Conservation (phyloP, 495 filamentous ascomycete species). For the Neurospora sp. region DNA sequence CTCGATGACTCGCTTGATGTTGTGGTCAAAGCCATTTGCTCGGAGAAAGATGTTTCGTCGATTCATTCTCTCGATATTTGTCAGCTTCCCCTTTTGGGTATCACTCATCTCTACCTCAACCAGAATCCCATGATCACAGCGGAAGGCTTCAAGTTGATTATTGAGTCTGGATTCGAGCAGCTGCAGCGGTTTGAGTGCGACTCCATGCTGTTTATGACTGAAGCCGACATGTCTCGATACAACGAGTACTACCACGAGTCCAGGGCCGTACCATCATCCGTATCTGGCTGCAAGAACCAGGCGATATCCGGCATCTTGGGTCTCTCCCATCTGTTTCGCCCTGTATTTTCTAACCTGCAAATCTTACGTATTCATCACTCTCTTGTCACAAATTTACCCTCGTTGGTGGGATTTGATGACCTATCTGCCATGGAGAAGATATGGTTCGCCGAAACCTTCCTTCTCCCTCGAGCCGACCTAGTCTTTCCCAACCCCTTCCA, state of each 20-base stretch:
- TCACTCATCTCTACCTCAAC: slow-evolving; percentile 36
- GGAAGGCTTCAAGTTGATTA: slow-evolving; percentile 23
- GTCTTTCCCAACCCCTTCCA: slow-evolving; percentile 31
- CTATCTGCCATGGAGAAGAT: slow-evolving; percentile 13
- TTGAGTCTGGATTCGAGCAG: slow-evolving; percentile 19
- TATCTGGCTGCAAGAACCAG: not conserved
- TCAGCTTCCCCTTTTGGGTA: slow-evolving; percentile 8
- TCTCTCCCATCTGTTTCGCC: slow-evolving; percentile 32
- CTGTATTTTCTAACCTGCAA: slow-evolving; percentile 33
- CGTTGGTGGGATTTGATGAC: slow-evolving; percentile 13
- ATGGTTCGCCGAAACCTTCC: slow-evolving; percentile 28
- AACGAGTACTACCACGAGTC: not conserved
- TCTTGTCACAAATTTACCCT: slow-evolving; percentile 33
- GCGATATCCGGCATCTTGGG: slow-evolving; percentile 25
- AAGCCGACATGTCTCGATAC: not conserved
- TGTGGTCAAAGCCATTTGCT: not conserved
- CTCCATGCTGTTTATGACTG: slow-evolving; percentile 4
- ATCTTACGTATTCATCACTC: slow-evolving; percentile 38
- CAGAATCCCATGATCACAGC: slow-evolving; percentile 23
- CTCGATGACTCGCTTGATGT: not conserved
- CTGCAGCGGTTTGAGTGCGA: slow-evolving; percentile 38
- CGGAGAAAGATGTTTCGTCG: not conserved
- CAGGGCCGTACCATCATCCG: not conserved
- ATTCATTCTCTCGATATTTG: slow-evolving; percentile 7
- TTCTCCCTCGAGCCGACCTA: slow-evolving; percentile 25